Percentiles rank a stretch among this genome's conserved stretches.
These are phyloP conservation scores for Bipolaris sorokiniana DNA, from an alignment of 2,329 filamentous ascomycete species.

Conservation along the genomic window DNA sequence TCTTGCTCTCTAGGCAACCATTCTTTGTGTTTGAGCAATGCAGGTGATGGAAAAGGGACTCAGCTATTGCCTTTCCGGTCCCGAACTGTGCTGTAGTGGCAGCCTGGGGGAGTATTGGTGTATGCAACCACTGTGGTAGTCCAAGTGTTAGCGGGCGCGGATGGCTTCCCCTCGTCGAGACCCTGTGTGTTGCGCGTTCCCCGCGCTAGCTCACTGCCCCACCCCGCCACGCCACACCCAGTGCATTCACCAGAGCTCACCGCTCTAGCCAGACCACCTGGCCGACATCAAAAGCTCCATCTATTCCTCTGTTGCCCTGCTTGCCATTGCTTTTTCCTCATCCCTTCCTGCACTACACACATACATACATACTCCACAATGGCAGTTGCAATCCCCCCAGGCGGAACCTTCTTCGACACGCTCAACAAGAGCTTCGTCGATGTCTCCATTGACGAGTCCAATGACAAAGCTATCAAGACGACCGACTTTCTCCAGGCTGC, in stretches of 20 bases:
- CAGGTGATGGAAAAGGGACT: too few relatives aligned
- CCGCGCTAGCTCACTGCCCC: slow-evolving; percentile 24
- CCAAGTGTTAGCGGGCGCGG: too few relatives aligned
- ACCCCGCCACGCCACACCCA: slow-evolving; percentile 23
- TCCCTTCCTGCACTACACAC: neutral
- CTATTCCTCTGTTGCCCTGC: neutral
- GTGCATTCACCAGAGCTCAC: slow-evolving; percentile 22
- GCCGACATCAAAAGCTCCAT: slow-evolving; percentile 7
- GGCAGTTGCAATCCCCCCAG: slow-evolving; percentile 55
- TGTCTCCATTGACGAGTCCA: slow-evolving; percentile 75
- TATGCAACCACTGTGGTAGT: neutral
- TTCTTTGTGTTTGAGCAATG: too few relatives aligned
- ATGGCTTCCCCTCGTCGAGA: slow-evolving; percentile 13
- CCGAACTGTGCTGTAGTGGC: too few relatives aligned
- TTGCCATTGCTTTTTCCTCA: neutral
- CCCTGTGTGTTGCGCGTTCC: slow-evolving; percentile 27
- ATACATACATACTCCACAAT: slow-evolving; percentile 24
- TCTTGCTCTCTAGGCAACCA: too few relatives aligned
- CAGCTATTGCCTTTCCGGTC: too few relatives aligned
- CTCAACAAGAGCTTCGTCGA: slow-evolving; percentile 83
- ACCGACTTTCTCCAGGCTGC: slow-evolving; percentile 89
- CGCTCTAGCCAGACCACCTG: slow-evolving; percentile 22
- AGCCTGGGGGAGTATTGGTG: neutral
- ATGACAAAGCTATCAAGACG: slow-evolving; percentile 80
- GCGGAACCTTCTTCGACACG: slow-evolving; percentile 83